A percentile compares a stretch with the other conserved stretches of the same genome.
These are phyloP conservation scores for Penicillium angulare DNA, from an alignment of 495 filamentous ascomycete species.

Conservation along the genomic window DNA sequence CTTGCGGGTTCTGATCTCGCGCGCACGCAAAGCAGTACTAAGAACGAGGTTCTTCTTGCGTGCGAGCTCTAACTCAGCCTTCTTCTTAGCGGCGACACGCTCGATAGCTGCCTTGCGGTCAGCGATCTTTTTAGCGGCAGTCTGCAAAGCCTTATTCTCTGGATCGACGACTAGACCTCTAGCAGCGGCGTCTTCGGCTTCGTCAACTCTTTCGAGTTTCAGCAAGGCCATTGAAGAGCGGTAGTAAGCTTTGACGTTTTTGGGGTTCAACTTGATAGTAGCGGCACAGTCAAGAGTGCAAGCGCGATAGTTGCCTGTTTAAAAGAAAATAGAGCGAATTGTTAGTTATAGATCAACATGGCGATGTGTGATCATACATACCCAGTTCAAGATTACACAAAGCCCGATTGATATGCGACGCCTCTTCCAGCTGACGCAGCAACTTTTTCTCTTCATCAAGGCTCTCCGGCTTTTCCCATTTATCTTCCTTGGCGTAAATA, in stretches of 20 bases:
- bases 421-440: slow-evolving; percentile 64
- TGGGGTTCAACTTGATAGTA: slow-evolving; percentile 73
- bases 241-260: slow-evolving; percentile 86
- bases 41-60: slow-evolving; percentile 60
- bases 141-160: slow-evolving; percentile 55
- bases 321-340: too few species aligned
- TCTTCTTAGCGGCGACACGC: slow-evolving; percentile 37
- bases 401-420: slow-evolving; percentile 80
- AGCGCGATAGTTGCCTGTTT: slow-evolving; percentile 81
- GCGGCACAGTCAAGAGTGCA: slow-evolving; percentile 78
- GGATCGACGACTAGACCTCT: slow-evolving; percentile 70
- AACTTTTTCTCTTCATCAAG: slow-evolving; percentile 53
- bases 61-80: slow-evolving; percentile 48
- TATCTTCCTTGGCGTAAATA: slow-evolving; percentile 58
- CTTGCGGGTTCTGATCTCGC: slow-evolving; percentile 63
- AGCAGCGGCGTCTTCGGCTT: slow-evolving; percentile 72
- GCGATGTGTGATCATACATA: slow-evolving; percentile 28
- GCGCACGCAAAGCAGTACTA: slow-evolving; percentile 65
- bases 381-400: slow-evolving; percentile 77
- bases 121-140: slow-evolving; percentile 53
- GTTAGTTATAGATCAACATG: slow-evolving; percentile 1
- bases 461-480: slow-evolving; percentile 45
- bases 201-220: slow-evolving; percentile 65
- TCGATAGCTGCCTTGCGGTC: slow-evolving; percentile 43
- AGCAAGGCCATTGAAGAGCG: slow-evolving; percentile 74